phyloP scores from a whole-genome alignment of 1,139 yeast genomes.

The Arxiozyma telluris region DNA sequence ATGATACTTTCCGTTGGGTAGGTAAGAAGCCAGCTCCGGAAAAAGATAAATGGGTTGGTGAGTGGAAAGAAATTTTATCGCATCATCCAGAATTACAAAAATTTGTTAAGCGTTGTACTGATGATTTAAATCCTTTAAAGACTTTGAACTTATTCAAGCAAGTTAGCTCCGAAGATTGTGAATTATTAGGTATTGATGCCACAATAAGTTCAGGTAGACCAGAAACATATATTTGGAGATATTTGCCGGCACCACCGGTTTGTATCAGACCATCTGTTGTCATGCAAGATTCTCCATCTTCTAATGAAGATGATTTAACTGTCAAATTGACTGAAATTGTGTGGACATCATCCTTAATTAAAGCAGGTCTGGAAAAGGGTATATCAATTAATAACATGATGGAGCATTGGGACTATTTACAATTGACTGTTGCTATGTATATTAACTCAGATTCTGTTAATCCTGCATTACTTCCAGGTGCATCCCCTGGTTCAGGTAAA shows the following conservation, averaged over 20 bases:
- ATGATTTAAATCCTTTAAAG: slow-evolving; percentile 88
- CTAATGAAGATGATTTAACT: slow-evolving; percentile 95
- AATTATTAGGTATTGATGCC: slow-evolving; percentile 82
- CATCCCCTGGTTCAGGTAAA: slow-evolving; percentile 50
- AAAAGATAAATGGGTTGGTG: slow-evolving; percentile 76
- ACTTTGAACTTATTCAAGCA: slow-evolving; percentile 82
- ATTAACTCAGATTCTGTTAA: slow-evolving; percentile 94
- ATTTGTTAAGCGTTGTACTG: slow-evolving; percentile 78
- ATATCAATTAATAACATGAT: slow-evolving; percentile 82
- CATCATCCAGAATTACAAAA: slow-evolving; percentile 83
- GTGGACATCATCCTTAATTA: slow-evolving; percentile 86
- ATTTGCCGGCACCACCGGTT: slow-evolving; percentile 97
- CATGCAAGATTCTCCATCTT: slow-evolving; percentile 81
- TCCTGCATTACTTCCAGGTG: slow-evolving; percentile 61
- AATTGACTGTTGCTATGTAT: slow-evolving; percentile 92
- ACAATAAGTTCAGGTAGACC: slow-evolving; percentile 78
- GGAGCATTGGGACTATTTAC: slow-evolving; percentile 99
- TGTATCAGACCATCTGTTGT: slow-evolving; percentile 95
- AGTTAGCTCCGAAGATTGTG: slow-evolving; percentile 80
- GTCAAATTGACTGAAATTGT: slow-evolving; percentile 94
- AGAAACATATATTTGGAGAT: slow-evolving; percentile 94
- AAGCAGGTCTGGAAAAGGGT: slow-evolving; percentile 93
- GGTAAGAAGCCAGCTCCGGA: slow-evolving; percentile 87
- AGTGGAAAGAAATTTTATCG: slow-evolving; percentile 61
- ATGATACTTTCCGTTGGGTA: slow-evolving; percentile 91